Evolutionary conservation across 352 stramenopile species (phyloP).

Genomic region (Plasmopara viticola): DNA sequence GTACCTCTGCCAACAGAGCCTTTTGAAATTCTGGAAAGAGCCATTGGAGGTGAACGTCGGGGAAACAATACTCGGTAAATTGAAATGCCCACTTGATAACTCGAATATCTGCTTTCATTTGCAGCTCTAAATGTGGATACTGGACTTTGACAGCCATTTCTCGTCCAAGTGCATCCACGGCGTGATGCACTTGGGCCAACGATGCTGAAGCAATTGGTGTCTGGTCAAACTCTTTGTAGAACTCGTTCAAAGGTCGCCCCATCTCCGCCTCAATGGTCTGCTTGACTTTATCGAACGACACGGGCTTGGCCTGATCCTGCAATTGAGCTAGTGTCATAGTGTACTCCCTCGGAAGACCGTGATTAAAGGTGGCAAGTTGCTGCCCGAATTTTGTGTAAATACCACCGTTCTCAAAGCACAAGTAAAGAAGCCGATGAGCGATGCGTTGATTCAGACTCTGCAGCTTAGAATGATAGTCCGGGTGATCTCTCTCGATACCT

Average conservation of each 20-base stretch:
- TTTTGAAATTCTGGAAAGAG: constrained; percentile 93
- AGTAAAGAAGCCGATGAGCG: constrained; percentile 80
- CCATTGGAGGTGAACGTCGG: constrained; percentile 90
- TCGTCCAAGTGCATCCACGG: constrained; percentile 81
- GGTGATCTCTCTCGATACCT: constrained; percentile 29
- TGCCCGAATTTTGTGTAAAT: constrained; percentile 98
- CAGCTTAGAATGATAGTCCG: constrained; percentile 58
- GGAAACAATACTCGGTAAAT: constrained; percentile 81
- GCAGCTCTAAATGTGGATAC: constrained; percentile 79
- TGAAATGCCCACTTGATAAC: constrained; percentile 61
- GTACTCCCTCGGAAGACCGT: constrained; percentile 93
- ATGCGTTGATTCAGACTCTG: constrained; percentile 67
- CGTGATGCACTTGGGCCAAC: constrained; percentile 93
- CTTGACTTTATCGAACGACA: constrained; percentile 42
- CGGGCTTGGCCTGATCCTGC: constrained; percentile 88
- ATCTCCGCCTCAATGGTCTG: constrained; percentile 59
- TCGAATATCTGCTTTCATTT: constrained; percentile 68
- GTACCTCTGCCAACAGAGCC: constrained; percentile 61
- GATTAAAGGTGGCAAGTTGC: constrained; percentile 95
- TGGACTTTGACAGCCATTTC: constrained; percentile 97
- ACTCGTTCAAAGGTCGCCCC: constrained; percentile 59
- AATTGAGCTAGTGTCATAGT: constrained; percentile 86
- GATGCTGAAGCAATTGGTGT: constrained; percentile 93
- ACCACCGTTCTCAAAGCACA: constrained; percentile 92
- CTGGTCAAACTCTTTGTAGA: constrained; percentile 88